These are phyloP conservation scores for Saccharomycopsis hybrid DNA, from an alignment of 1,139 yeast species.

Conservation along the genomic window DNA sequence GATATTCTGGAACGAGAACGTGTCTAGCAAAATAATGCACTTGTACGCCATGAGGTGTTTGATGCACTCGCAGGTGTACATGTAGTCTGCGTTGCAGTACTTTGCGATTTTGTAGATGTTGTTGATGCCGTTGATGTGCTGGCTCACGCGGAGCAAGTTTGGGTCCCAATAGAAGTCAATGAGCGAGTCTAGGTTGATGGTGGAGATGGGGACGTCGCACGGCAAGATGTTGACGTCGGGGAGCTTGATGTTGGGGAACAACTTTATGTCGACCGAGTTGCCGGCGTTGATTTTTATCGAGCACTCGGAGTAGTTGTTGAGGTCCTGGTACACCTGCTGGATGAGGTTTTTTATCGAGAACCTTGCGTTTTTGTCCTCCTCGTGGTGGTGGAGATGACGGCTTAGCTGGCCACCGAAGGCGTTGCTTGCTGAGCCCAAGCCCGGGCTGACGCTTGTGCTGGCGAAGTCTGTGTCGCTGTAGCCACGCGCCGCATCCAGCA, in stretches of 20 bases:
- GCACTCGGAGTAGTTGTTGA: constrained; percentile 93
- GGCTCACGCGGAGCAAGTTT: constrained; percentile 81
- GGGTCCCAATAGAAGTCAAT: constrained; percentile 97
- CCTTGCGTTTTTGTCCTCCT: constrained; percentile 34
- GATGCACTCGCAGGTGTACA: constrained; percentile 76
- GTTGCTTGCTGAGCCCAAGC: too few species aligned
- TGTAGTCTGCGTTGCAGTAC: constrained; percentile 74
- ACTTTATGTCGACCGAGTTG: constrained; percentile 84
- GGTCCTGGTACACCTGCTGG: constrained; percentile 85
- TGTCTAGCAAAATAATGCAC: constrained; percentile 74
- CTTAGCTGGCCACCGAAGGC: too few species aligned
- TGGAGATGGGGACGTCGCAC: constrained; percentile 82
- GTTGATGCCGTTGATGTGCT: constrained; percentile 82
- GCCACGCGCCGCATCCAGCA: too few species aligned
- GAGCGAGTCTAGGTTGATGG: constrained; percentile 61
- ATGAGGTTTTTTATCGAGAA: constrained; percentile 72
- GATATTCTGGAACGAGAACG: constrained; percentile 81
- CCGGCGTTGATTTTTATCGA: constrained; percentile 88
- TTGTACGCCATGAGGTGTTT: constrained; percentile 88
- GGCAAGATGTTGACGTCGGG: constrained; percentile 54
- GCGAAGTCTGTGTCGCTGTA: too few species aligned
- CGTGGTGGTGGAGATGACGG: too few species aligned
- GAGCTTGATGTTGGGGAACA: constrained; percentile 60
- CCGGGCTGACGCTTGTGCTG: too few species aligned
- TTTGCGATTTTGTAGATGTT: constrained; percentile 72